Conservation (phyloP, 805 yeast species). For the Starmerella lactis-condensi region DNA sequence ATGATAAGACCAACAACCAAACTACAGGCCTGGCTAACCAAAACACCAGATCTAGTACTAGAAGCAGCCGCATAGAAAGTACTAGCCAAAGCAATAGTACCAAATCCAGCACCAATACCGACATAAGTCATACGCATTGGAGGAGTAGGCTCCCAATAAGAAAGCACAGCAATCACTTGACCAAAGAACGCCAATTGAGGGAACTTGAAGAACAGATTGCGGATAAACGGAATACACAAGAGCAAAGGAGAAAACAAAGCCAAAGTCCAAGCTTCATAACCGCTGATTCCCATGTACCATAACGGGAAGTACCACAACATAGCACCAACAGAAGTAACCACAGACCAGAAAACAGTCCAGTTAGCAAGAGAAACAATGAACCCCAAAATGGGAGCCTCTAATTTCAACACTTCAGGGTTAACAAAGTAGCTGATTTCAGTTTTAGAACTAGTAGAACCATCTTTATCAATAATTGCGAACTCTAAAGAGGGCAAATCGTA, state of each 20-base stretch:
- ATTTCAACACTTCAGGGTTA: constrained; percentile 5
- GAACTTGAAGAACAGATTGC: constrained; percentile 24
- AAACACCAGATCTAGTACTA: constrained; percentile 17
- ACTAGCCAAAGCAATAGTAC: constrained; percentile 37
- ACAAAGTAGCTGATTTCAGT: constrained; percentile 10
- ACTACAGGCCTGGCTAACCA: constrained; percentile 30
- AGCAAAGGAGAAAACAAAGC: constrained; percentile 34
- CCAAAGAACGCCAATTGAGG: constrained; percentile 40
- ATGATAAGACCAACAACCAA: constrained; percentile 53
- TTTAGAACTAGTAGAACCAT: constrained; percentile 13
- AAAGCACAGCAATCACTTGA: constrained; percentile 52
- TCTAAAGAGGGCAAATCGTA: constrained; percentile 50
- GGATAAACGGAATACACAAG: constrained; percentile 30
- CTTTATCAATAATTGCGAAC: constrained; percentile 24
- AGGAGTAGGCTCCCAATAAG: constrained; percentile 53
- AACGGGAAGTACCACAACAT: constrained; percentile 94
- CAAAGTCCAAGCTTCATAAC: constrained; percentile 46
- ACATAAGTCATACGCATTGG: constrained; percentile 46
- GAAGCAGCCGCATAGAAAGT: constrained; percentile 29
- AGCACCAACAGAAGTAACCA: constrained; percentile 57
- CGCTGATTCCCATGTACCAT: constrained; percentile 96
- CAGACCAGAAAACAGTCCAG: constrained; percentile 71
- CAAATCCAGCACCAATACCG: constrained; percentile 49
- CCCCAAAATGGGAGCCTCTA: constrained; percentile 15
- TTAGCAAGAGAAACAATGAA: constrained; percentile 30